Base-by-base conservation (phyloP, 306 rosid species). In the Hippophae rhamnoides region DNA sequence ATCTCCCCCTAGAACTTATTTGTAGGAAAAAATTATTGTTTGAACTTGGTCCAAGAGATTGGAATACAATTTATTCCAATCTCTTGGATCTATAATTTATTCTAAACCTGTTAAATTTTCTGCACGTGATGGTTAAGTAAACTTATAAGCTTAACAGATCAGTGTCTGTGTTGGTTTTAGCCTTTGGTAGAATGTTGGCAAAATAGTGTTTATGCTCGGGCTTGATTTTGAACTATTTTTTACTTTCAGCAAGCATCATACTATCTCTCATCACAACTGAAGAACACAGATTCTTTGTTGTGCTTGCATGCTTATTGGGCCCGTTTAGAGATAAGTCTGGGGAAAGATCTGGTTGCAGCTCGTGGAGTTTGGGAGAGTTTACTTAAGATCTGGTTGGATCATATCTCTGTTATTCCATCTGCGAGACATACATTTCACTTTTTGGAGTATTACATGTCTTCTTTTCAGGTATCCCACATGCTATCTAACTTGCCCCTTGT, bases 301-400 rank as follows among this genome's bases (percentile, higher is more conserved):
- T 89, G 43, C 27, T 73, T 90, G 50, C 77, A 87, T 79, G 79
- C 84, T 61, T 90, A 90, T 74, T 90, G 98, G 98, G 98, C 96
- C 49, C 87, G 55, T 69, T 76, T 90, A 47, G 98, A 90, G 83
- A 57, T 72, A 62, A 78, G 61, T 56, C 61, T 81, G 48, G 92
- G 77, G 46, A 79, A 83, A 43, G 89, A 87, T 75, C 31, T 78
- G 67, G 68, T 52, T 66, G 87, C 82, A 54, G 96, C 98, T 61
- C 87, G 96, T 70, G 92, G 89, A 76, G 92, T 85, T 60, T 87
- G 96, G 96, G 96, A 90, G 70, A 83, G 68, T 74, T 75, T 82
- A 67, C 87, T 90, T 47, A 90, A 85, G 82, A 87, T 68, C 69
- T 77, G 95, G 97, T 89, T 57, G 62, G 79, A 68, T 68, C 46